Base-by-base conservation (phyloP, 352 stramenopile genomes). In the Pythium rishiriense region DNA sequence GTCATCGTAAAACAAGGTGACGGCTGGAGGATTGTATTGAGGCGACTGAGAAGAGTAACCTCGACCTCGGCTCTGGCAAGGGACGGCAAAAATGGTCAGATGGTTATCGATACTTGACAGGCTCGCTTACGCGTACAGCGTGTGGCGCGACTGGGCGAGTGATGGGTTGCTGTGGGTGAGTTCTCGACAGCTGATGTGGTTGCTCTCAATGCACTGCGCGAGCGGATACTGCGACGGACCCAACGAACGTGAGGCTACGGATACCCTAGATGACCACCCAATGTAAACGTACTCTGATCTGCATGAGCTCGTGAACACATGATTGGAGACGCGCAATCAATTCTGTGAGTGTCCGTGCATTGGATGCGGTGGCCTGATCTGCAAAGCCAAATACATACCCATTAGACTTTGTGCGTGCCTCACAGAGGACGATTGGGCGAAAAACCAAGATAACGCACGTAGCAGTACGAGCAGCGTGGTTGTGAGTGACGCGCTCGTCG, bases 401-500 rank as follows among this genome's bases (percentile, higher is more conserved):
- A 17, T 10, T 12, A 3, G 33, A 3, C 33, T 14, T 11, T 12
- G 33, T 39, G 10, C 11, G 33, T 39, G n/a, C n/a, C n/a, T n/a
- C n/a, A n/a, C n/a, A n/a, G n/a, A n/a, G n/a, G n/a, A n/a, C n/a
- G n/a, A n/a, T n/a, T n/a, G n/a, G n/a, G n/a, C n/a, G n/a, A n/a
- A n/a, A n/a, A n/a, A n/a, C n/a, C n/a, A n/a, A n/a, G n/a, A 39
- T 12, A 3, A 11, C 33, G 33, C 53, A 82, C 74, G 39, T 22
- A 78, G 66, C 1, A 82, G 49, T 24, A 66, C 74, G 21, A 78
- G 24, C 25, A 76, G 50, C 42, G 72, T 62, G 4, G 74, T 75
- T 19, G 50, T 43, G 15, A 79, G 58, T 7, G 33, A 57, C 33
- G 62, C 49, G n/a, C 37, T 46, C 4, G 17, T 37, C 2, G 8